Evolutionary conservation across 129 eudicot genomes (phyloP).

Genomic region (Solidago caesia): DNA sequence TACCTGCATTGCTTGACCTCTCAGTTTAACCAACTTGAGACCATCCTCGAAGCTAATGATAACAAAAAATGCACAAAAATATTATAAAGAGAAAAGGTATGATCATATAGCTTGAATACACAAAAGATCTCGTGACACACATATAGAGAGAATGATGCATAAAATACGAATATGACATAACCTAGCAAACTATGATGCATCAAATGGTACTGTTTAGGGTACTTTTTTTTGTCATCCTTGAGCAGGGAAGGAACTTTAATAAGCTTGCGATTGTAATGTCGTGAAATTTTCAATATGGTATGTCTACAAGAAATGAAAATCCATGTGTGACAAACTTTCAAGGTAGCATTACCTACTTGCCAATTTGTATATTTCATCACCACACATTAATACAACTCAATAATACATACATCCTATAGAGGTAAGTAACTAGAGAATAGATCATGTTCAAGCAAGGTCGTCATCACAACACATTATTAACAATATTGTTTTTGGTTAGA

Average conservation of each 20-base stretch:
- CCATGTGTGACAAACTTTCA: not conserved
- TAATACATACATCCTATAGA: too few species aligned
- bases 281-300: not conserved
- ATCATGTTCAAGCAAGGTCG: too few species aligned
- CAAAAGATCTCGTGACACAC: not conserved
- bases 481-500: not conserved
- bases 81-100: slow-evolving; percentile 15
- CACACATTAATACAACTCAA: not conserved
- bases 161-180: not conserved
- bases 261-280: not conserved
- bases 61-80: not conserved
- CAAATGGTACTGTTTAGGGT: slow-evolving; percentile 6
- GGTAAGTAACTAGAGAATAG: too few species aligned
- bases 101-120: slow-evolving; percentile 9
- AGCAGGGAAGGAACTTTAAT: not conserved
- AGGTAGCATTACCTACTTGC: not conserved
- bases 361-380: not conserved
- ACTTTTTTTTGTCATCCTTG: not conserved
- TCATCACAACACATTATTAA: not conserved
- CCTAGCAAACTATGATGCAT: slow-evolving; percentile 15
- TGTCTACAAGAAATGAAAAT: slow-evolving; percentile 4
- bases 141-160: slow-evolving; percentile 4
- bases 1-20: slow-evolving; percentile 99
- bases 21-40: slow-evolving; percentile 88
- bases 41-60: slow-evolving; percentile 91